Evolutionary conservation across 2,329 filamentous ascomycete genomes (phyloP), one percentile per base, ranked within the genome.

Genomic region (Metarhizium anisopliae): DNA sequence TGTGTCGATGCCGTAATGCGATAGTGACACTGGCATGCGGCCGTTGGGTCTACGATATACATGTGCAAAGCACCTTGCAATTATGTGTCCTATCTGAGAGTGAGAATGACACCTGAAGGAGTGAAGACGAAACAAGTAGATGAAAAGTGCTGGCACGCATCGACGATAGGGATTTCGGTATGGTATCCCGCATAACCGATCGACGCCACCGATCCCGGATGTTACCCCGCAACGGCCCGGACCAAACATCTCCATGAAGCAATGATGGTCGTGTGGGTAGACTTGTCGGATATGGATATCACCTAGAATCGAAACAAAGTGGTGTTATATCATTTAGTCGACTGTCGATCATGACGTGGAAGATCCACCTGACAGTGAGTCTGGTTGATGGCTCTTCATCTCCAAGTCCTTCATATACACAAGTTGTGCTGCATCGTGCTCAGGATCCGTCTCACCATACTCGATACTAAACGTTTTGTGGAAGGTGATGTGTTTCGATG

Each of bases 381-480:
- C 50, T 3, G 29, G 25, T 16, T n/a, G n/a, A 32, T 10, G 18
- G 35, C 56, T 58, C 2, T 53, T 51, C 32, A 52, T 45, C 13
- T 59, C 56, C 3, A 54, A 18, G 14, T 57, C 52, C 32, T 51
- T 56, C 52, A 59, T 45, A 7, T 32, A 43, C 10, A 58, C 56
- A n/a, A 60, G 52, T 7, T 57, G 50, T 20, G 54, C 55, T 36
- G 54, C 54, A 18, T 59, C 58, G 13, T 40, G 53, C 29, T 59
- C 51, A n/a, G 47, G 47, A 50, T 58, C 25, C 16, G 25, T 35
- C 38, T 40, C 35, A 36, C 51, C 51, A 25, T 52, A 72, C 36
- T 72, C 68, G 0, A 73, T 69, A 1, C 63, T 59, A 30, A 71
- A 73, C 2, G 67, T 66, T 42, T 66, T 70, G 10, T 72, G 61